Conservation (phyloP, 2,329 filamentous ascomycete genomes). For the Sordariomycetes sp. region DNA sequence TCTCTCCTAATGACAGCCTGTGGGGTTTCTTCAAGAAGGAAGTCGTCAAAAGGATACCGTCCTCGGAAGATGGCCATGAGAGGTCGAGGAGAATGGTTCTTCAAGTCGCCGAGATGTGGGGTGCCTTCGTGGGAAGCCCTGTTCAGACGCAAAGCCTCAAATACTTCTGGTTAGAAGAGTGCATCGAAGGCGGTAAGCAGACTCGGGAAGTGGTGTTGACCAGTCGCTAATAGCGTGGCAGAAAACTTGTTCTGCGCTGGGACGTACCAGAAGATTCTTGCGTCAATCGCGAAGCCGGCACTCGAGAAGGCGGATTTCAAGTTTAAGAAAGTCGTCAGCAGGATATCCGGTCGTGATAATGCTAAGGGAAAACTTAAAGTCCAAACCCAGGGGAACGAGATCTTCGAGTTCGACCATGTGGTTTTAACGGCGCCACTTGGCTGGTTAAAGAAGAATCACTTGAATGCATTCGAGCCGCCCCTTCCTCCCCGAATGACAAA, state of each 20-base stretch:
- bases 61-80: slow-evolving; percentile 24
- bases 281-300: slow-evolving; percentile 43
- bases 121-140: slow-evolving; percentile 55
- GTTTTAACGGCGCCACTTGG: slow-evolving; percentile 57
- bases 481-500: slow-evolving; percentile 42
- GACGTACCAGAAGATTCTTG: slow-evolving; percentile 45
- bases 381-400: slow-evolving; percentile 27
- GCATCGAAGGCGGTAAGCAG: slow-evolving; percentile 51
- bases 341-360: slow-evolving; percentile 20
- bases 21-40: slow-evolving; percentile 37
- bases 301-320: slow-evolving; percentile 39
- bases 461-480: slow-evolving; percentile 42
- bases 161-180: slow-evolving; percentile 69
- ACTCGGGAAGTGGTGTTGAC: not conserved
- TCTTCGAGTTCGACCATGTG: slow-evolving; percentile 49
- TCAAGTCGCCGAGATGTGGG: slow-evolving; percentile 52
- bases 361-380: slow-evolving; percentile 24
- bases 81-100: slow-evolving; percentile 28
- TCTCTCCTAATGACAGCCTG: slow-evolving; percentile 31
- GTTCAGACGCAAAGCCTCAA: slow-evolving; percentile 54
- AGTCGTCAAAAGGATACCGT: slow-evolving; percentile 29
- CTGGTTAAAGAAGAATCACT: slow-evolving; percentile 46
- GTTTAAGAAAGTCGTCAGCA: slow-evolving; percentile 31
- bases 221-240: slow-evolving; percentile 10
- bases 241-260: slow-evolving; percentile 48